Evolutionary conservation across 1,284 basidiomycete genomes (phyloP).

Genomic region (Earliella scabrosa): DNA sequence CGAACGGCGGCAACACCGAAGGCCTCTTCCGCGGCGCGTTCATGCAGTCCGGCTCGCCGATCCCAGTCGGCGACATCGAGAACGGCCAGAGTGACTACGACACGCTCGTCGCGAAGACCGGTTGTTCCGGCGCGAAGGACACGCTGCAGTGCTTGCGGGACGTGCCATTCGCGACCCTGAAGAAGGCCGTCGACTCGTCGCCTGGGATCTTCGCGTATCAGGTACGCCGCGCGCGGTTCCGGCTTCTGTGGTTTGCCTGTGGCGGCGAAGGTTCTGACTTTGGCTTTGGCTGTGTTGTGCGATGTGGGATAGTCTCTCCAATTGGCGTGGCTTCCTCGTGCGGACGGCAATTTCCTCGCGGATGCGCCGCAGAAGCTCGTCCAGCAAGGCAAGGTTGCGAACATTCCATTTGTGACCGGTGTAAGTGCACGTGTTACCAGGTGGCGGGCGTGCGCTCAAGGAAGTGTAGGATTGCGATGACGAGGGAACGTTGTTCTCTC

Average conservation of each 20-base stretch:
- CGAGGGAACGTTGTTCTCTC: conserved; percentile 37
- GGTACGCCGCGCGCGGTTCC: conserved; percentile 14
- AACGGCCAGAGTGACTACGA: conserved; percentile 40
- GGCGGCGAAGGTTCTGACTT: too few relatives aligned
- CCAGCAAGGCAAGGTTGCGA: conserved; percentile 31
- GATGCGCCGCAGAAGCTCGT: conserved; percentile 33
- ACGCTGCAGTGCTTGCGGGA: conserved; percentile 45
- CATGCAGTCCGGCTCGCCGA: conserved; percentile 42
- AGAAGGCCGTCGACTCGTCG: conserved; percentile 34
- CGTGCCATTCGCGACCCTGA: conserved; percentile 35
- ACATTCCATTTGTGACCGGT: conserved; percentile 37
- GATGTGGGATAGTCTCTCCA: conserved; percentile 19
- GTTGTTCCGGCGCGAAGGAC: conserved; percentile 37
- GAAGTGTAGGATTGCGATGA: conserved; percentile 36
- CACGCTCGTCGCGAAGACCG: conserved; percentile 34
- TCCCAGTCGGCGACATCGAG: conserved; percentile 36
- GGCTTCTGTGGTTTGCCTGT: too few relatives aligned
- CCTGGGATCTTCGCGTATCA: conserved; percentile 35
- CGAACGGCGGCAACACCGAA: conserved; percentile 35
- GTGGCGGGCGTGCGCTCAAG: background rate
- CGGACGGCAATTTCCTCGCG: conserved; percentile 40
- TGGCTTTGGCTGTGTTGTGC: background rate
- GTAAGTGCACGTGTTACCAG: conserved; percentile 17
- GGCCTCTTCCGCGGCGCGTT: conserved; percentile 40
- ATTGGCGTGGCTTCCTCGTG: conserved; percentile 40